phyloP scores from a whole-genome alignment of 208 protist genomes.

The Crithidia expoeki region DNA sequence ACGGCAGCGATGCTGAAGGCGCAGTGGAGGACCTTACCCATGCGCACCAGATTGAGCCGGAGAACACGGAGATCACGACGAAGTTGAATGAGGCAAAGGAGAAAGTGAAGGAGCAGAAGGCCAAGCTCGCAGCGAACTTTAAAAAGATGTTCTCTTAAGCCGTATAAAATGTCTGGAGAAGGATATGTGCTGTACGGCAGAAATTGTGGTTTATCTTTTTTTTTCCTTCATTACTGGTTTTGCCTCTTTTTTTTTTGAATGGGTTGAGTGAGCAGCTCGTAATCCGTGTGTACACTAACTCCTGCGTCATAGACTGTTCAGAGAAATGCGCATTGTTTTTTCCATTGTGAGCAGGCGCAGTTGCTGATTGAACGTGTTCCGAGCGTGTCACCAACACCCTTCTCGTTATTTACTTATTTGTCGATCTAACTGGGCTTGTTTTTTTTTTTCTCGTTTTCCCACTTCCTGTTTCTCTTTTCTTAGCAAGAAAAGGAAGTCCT shows the following conservation, averaged over 20 bases:
- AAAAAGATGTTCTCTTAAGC: conserved; percentile 90
- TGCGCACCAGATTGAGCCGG: conserved; percentile 67
- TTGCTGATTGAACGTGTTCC: too few relatives aligned
- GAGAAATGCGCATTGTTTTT: too few relatives aligned
- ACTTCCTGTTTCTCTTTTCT: too few relatives aligned
- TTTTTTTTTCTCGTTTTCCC: too few relatives aligned
- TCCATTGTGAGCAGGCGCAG: too few relatives aligned
- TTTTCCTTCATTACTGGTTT: conserved; percentile 1
- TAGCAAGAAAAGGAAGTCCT: too few relatives aligned
- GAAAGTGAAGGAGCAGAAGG: conserved; percentile 70
- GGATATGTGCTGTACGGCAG: neutral
- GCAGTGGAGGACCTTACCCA: conserved; percentile 69
- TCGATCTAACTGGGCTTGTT: neutral
- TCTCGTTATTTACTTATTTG: too few relatives aligned
- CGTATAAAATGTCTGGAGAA: neutral
- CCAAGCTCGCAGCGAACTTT: conserved; percentile 75
- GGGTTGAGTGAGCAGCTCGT: neutral
- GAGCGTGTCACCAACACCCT: too few relatives aligned
- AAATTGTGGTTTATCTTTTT: conserved; percentile 15
- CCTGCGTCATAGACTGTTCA: too few relatives aligned
- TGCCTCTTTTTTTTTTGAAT: conserved; percentile 3
- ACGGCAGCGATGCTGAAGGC: conserved; percentile 56
- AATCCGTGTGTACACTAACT: too few relatives aligned
- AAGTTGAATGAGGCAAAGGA: conserved; percentile 84
- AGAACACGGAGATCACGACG: conserved; percentile 69